Evolutionary conservation across 2,329 filamentous ascomycete species (phyloP), one percentile per base, ranked within the genome.

Genomic region (Colletotrichum graminicola): DNA sequence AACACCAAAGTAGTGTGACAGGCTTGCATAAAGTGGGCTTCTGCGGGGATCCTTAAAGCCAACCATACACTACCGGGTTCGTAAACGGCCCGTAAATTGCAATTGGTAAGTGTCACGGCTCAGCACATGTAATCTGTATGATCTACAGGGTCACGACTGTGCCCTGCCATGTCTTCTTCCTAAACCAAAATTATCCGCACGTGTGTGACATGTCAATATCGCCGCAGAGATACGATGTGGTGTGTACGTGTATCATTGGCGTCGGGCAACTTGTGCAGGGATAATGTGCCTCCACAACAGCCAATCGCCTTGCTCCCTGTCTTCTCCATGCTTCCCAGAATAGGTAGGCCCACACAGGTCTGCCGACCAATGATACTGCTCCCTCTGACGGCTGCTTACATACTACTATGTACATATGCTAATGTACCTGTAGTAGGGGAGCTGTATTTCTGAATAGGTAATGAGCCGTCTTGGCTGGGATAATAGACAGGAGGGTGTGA

Each of bases 341-440:
- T 41, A 55, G 18, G 41, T 41, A 49, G 18, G 41, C 67, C 47
- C 62, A 52, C 57, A 52, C 51, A 57, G 64, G 51, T 36, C 63
- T 39, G 51, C 14, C 51, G 41, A n/a, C 67, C 68, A 71, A 71
- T 62, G 51, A 67, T 49, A 47, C 47, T 56, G 16, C 39, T 8
- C 26, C 57, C 5, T 23, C 21, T n/a, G 21, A 34, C 26, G 34
- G 64, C 47, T 57, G 16, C 51, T 52, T 36, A 39, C 5, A 36
- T 12, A 49, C 2, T 39, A 39, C 36, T 4, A 4, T 14, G 36
- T 39, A 39, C 36, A 39, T 5, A 29, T 29, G 29, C 29, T 36
- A 14, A n/a, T n/a, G n/a, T n/a, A n/a, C n/a, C n/a, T n/a, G n/a
- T n/a, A n/a, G n/a, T n/a, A n/a, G n/a, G 41, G 18, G 43, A 45